Evolutionary conservation across 2,329 filamentous ascomycete species (phyloP).

Genomic region (Alternaria conjuncta): DNA sequence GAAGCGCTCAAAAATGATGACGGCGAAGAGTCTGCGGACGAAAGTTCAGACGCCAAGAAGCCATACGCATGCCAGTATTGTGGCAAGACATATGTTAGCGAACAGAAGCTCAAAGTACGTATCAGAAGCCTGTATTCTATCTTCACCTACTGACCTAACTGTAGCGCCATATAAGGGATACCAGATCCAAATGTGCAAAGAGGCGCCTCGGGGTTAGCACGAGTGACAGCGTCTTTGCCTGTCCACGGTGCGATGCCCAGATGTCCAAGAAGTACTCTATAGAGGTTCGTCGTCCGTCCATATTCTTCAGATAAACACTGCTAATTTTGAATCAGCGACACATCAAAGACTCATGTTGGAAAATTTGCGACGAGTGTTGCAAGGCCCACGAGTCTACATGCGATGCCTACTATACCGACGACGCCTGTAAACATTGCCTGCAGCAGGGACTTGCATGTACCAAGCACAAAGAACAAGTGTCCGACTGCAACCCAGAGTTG

Average conservation of each 20-base stretch:
- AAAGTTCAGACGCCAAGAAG: background rate
- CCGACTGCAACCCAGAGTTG: background rate
- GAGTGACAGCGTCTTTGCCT: constrained; percentile 2
- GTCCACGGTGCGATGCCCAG: constrained; percentile 10
- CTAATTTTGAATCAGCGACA: constrained; percentile 7
- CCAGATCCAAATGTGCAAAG: constrained; percentile 1
- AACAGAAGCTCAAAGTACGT: background rate
- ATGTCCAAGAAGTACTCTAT: constrained; percentile 5
- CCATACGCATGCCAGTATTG: constrained; percentile 1
- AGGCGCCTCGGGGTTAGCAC: background rate
- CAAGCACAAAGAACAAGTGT: constrained; percentile 8
- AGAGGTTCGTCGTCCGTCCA: background rate
- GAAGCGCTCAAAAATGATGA: background rate
- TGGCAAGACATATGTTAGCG: constrained; percentile 1
- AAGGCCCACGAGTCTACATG: constrained; percentile 1
- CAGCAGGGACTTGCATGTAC: constrained; percentile 7
- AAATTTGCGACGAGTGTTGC: constrained; percentile 23
- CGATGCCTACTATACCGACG: constrained; percentile 4
- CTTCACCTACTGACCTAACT: background rate
- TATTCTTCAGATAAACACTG: background rate
- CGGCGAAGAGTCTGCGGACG: background rate
- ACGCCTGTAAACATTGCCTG: constrained; percentile 13
- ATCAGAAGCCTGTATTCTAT: too few relatives aligned
- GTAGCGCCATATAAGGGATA: constrained; percentile 7
- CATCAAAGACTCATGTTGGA: constrained; percentile 17